Conservation (phyloP, 495 filamentous ascomycete species). For the Ramalina intermedia region DNA sequence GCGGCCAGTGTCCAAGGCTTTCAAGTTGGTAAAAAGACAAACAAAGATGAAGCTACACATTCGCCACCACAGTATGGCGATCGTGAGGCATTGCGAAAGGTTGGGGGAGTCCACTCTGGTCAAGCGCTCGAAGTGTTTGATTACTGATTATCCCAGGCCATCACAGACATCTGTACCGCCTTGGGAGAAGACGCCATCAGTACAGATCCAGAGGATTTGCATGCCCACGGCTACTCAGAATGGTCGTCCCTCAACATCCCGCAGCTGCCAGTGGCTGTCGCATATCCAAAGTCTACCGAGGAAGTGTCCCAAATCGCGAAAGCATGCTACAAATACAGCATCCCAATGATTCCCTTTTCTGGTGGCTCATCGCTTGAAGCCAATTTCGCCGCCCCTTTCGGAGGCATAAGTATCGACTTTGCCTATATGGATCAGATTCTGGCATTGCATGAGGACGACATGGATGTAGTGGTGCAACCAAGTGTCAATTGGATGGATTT, state of each 20-base stretch:
- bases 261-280: constrained; percentile 64
- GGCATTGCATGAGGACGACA: constrained; percentile 66
- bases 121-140: too few species aligned
- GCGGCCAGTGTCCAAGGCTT: too few species aligned
- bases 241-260: constrained; percentile 78
- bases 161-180: too few species aligned
- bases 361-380: constrained; percentile 79
- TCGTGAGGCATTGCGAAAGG: too few species aligned
- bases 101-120: too few species aligned
- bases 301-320: constrained; percentile 70
- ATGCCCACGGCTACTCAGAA: constrained; percentile 72
- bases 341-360: constrained; percentile 77
- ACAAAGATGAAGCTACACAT: too few species aligned
- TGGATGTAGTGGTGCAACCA: constrained; percentile 87
- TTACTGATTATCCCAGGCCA: too few species aligned
- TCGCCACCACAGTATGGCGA: too few species aligned
- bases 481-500: constrained; percentile 83
- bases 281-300: constrained; percentile 61
- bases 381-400: constrained; percentile 74
- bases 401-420: constrained; percentile 83
- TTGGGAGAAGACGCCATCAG: constrained; percentile 56
- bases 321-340: constrained; percentile 64
- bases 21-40: too few species aligned
- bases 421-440: constrained; percentile 72
- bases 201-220: constrained; percentile 70